Evolutionary conservation across 257 asterid species (phyloP).

Genomic region (Rhazya stricta): DNA sequence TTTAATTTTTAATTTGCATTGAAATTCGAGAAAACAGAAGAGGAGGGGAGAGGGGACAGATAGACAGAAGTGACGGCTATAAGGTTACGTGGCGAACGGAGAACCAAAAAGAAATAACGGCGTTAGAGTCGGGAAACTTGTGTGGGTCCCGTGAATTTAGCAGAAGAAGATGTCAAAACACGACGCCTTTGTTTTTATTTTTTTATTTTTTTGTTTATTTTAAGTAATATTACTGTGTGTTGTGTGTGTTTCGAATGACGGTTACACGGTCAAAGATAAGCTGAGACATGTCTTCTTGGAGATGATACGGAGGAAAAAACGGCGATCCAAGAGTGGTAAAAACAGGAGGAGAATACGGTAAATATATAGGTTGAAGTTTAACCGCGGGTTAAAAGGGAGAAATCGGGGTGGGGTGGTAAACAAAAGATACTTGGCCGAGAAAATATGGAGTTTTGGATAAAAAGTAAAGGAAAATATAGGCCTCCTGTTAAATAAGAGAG

Average conservation of each 20-base stretch:
- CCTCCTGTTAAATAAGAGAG: neutral
- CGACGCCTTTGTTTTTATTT: neutral
- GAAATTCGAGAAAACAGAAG: neutral
- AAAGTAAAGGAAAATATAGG: neutral
- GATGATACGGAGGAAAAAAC: neutral
- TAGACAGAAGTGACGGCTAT: constrained; percentile 29
- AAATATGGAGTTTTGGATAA: neutral
- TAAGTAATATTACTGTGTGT: neutral
- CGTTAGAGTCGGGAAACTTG: constrained; percentile 22
- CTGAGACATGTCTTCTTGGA: constrained; percentile 6
- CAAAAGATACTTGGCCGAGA: neutral
- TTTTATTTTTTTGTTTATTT: no score
- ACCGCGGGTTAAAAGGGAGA: neutral
- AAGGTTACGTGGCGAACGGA: constrained; percentile 16
- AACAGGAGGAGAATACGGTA: neutral
- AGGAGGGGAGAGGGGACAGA: neutral
- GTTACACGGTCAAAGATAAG: constrained; percentile 14
- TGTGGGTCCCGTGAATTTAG: constrained; percentile 15
- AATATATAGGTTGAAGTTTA: neutral
- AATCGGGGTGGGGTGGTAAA: neutral
- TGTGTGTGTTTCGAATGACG: neutral
- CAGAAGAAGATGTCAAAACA: constrained; percentile 13
- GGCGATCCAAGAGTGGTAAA: constrained; percentile 1
- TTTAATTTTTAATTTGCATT: neutral
- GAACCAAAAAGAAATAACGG: constrained; percentile 14